These are phyloP conservation scores for Yamadazyma takamatsuzukensis DNA, from an alignment of 805 yeast genomes.

Conservation along the genomic window DNA sequence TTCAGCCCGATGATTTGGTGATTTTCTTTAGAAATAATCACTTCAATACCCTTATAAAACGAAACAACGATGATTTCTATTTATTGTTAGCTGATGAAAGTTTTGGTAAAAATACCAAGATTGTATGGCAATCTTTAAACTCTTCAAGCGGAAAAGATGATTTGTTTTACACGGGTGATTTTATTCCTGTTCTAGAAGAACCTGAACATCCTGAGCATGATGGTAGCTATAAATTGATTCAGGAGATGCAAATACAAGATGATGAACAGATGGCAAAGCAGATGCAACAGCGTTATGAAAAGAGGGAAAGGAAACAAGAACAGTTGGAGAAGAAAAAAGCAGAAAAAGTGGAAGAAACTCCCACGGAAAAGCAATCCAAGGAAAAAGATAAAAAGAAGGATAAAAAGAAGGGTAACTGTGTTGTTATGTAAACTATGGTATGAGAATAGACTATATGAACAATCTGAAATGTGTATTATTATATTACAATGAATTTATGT, in stretches of 20 bases:
- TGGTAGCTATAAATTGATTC: conserved; percentile 33
- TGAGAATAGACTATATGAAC: no score
- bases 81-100: conserved; percentile 74
- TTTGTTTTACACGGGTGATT: conserved; percentile 63
- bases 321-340: conserved; percentile 11
- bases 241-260: conserved; percentile 54
- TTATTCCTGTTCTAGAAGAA: conserved; percentile 41
- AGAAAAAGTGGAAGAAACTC: conserved; percentile 2
- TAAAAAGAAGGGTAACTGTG: conserved; percentile 17
- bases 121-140: conserved; percentile 80
- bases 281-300: conserved; percentile 34
- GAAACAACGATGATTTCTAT: conserved; percentile 47
- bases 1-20: conserved; percentile 53
- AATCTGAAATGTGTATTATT: conserved; percentile 1
- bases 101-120: conserved; percentile 41
- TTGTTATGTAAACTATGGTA: conserved; percentile 18
- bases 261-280: conserved; percentile 48
- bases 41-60: conserved; percentile 66
- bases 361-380: conserved; percentile 1
- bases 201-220: conserved; percentile 6
- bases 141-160: conserved; percentile 70
- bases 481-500: no score
- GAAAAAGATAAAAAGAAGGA: conserved; percentile 4
- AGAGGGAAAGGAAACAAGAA: conserved; percentile 5
- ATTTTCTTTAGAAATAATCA: conserved; percentile 90